Base-by-base conservation (phyloP, 78 protist species). In the Dictyostelium purpureum region DNA sequence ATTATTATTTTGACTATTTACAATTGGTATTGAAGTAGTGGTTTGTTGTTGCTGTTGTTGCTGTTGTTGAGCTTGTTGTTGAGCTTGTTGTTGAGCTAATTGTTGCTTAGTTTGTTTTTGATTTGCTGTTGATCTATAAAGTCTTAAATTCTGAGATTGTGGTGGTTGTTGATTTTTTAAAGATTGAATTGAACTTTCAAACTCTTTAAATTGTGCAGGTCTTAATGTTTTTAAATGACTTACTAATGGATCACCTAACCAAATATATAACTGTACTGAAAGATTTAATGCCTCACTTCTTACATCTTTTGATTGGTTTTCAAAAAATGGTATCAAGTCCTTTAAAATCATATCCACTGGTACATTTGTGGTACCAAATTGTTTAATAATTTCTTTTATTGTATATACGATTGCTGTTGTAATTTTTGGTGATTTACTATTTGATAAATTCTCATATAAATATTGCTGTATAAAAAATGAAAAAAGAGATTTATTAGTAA, bases 251-350 rank as follows among this genome's bases (percentile, higher is more conserved):
- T 83, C 91, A 71, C 91, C 91, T 7, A 83, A 7, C 91, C 91
- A 83, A 12, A 26, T 16, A 73, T 83, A 83, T 3, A 83, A 28
- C 43, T 71, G 73, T 21, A 59, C 45, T 33, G 91, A 57, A 21
- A 83, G 31, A 40, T 49, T 54, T 24, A 83, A 40, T 33, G 81
- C 81, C 33, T 83, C 91, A 16, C 56, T 16, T 45, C 91, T 54
- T 6, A 83, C 91, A 57, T 83, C 91, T 37, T 83, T 83, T 7
- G 35, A 38, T 43, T 83, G 91, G 73, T 83, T 73, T 45, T 83
- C 91, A 71, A 83, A 83, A n/a, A 49, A 49, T 19, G 35, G 11
- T 37, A 65, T 21, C 24, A 73, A 37, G 11, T 83, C 73, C 2
- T 61, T 37, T 45, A 73, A 21, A 12, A 83, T 43, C 31, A 38